Conservation (phyloP, 2,329 filamentous ascomycete species). For the Macrophomina tecta region DNA sequence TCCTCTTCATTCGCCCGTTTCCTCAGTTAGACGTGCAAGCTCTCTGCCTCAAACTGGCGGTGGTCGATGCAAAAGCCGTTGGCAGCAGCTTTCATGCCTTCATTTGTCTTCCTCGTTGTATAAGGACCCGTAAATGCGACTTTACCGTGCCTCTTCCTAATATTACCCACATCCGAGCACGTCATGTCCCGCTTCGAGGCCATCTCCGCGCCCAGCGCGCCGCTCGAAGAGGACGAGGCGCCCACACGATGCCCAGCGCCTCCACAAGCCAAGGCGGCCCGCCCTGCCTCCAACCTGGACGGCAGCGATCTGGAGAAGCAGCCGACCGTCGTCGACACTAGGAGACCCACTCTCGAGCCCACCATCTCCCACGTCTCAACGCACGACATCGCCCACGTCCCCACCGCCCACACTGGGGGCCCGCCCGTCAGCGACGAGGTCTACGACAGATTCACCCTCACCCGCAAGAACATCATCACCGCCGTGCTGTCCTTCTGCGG, state of each 20-base stretch:
- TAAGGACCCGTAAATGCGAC: background rate
- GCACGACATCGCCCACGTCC: constrained; percentile 22
- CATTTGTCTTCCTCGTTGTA: background rate
- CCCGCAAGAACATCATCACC: constrained; percentile 71
- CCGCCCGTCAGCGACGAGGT: constrained; percentile 49
- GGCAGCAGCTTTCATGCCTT: constrained; percentile 8
- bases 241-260: background rate
- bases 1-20: constrained; percentile 14
- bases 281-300: background rate
- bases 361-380: constrained; percentile 39
- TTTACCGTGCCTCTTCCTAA: background rate
- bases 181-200: constrained; percentile 24
- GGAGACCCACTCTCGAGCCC: constrained; percentile 38
- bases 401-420: constrained; percentile 10
- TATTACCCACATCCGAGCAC: background rate
- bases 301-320: constrained; percentile 21
- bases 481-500: constrained; percentile 74
- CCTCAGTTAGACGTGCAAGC: background rate
- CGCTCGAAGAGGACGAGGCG: constrained; percentile 1
- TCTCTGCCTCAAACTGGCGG: background rate
- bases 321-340: constrained; percentile 16
- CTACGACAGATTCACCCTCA: constrained; percentile 68
- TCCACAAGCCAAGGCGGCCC: constrained; percentile 1
- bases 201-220: constrained; percentile 21
- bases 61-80: background rate